Evolutionary conservation across 1,284 basidiomycete species (phyloP), one percentile per base, ranked within the genome.

Genomic region (Meripilus lineatus): DNA sequence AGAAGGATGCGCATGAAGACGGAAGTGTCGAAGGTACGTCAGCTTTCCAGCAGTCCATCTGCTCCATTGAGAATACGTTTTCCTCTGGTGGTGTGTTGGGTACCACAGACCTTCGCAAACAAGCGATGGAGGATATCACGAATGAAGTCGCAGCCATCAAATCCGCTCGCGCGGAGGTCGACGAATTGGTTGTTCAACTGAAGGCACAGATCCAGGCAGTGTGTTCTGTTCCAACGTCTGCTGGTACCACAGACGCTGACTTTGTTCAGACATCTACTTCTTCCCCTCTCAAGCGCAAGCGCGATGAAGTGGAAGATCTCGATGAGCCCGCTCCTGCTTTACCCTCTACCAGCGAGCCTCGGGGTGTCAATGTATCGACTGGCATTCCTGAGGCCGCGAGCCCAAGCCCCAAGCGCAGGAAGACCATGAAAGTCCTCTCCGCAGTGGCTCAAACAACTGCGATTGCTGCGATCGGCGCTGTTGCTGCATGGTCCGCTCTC

Each of bases 401-500:
- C n/a, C 51, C 60, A 32, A 36, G 37, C 40, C 18, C 42, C 15
- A 73, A 74, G 40, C 68, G 65, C 35, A 75, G 77, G 53, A 71
- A 78, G 11, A 64, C 64, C 0, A 61, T 70, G 47, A 66, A 59
- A 36, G 58, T 75, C 23, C 66, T 68, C 22, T 55, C 65, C 26
- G 64, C 67, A 8, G 60, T 77, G 24, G 71, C 67, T 28, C 75
- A 75, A 36, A 83, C 81, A 5, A 73, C 76, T 4, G 74, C 77
- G 3, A 75, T 74, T 21, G 71, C 79, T 25, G 71, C 74, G 0
- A 57, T 85, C 32, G 83, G 83, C 23, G 82, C 81, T 14, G 75
- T 79, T 11, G 77, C 75, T 5, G 72, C 81, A 1, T 85, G 83
- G 83, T 74, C 77, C 22, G 80, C 80, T 18, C 63, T 85, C 46